Percentiles rank a stretch among this genome's conserved stretches.
phyloP scores from a whole-genome alignment of 495 filamentous ascomycete genomes.

The Lichenothelia convexa region DNA sequence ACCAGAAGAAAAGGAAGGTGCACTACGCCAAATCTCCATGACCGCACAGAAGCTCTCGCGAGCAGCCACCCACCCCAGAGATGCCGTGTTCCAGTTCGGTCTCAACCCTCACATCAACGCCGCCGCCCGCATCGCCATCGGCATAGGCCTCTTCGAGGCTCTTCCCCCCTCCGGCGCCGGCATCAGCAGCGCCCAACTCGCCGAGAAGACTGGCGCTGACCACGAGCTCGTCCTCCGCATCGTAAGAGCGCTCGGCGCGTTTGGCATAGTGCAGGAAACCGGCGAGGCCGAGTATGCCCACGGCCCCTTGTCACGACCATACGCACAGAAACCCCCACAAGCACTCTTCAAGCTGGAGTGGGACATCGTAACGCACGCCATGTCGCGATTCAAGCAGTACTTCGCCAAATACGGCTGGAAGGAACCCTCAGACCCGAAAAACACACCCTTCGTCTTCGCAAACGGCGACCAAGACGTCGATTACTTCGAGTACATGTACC shows the following conservation, averaged over 20 bases:
- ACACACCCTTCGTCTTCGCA: slow-evolving; percentile 4
- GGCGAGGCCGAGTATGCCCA: background rate
- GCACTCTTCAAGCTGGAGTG: slow-evolving; percentile 1
- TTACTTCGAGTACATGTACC: slow-evolving; percentile 3
- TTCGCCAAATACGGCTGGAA: slow-evolving; percentile 1
- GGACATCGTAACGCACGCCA: background rate
- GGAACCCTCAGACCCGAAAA: slow-evolving; percentile 2
- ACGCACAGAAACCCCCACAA: background rate
- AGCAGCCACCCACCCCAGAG: slow-evolving; percentile 1
- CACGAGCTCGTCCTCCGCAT: slow-evolving; percentile 7
- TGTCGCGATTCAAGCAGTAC: slow-evolving; percentile 1
- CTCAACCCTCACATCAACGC: slow-evolving; percentile 2
- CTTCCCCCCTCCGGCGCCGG: background rate
- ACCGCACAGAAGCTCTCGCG: background rate
- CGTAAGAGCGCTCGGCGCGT: background rate
- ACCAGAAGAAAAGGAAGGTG: too few species aligned
- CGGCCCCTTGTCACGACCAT: slow-evolving; percentile 1
- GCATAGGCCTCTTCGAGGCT: slow-evolving; percentile 3
- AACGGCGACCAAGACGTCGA: slow-evolving; percentile 3
- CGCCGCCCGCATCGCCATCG: slow-evolving; percentile 2
- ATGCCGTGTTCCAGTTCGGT: background rate
- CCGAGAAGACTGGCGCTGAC: background rate
- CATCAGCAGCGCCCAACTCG: background rate
- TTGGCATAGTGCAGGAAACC: slow-evolving; percentile 2
- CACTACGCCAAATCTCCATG: too few species aligned